Evolutionary conservation across 2,329 filamentous ascomycete genomes (phyloP), one percentile per base, ranked within the genome.

Genomic region (Penicillium italicum): DNA sequence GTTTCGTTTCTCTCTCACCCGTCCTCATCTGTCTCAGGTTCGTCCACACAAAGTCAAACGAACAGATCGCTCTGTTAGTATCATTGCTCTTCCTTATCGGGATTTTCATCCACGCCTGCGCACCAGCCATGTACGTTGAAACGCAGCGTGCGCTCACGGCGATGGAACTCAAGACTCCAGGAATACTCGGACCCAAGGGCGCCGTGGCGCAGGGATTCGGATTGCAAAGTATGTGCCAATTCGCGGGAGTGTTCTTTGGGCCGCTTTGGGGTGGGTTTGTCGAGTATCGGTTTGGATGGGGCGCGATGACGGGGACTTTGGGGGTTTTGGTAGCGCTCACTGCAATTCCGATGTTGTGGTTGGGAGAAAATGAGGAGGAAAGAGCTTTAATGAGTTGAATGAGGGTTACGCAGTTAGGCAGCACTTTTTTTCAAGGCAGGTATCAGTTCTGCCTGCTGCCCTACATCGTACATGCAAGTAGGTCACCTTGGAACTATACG

Each of bases 41-140:
- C 53, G 81, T 90, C 1, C 58, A 64, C n/a, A 70, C 81, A 44
- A 78, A 88, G 67, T 80, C 75, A 0, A 69, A 83, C 1, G 63
- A 71, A 1, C 82, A 90, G 60, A 88, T 89, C 65, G 80, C 85
- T 2, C 74, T 91, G 1, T 76, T 91, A 0, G 84, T 83, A 50
- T 81, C 77, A 1, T 72, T 91, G 8, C 76, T 92, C 1, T 78
- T 80, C 0, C 59, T 89, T 0, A 75, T 85, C 4, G 89, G 88
- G 0, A 60, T 82, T 2, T 77, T 80, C 1, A 72, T 89, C 4
- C 80, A 82, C 0, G 73, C 88, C 5, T 78, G 81, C 1, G 80
- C 85, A 55, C 83, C 85, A 0, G 84, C 87, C 0, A 74, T 90
- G 20, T 88, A 89, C 82, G 87, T 88, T 0, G 89, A 91, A 72